Evolutionary conservation across 495 filamentous ascomycete species (phyloP).

Genomic region (Xylaria sp.): DNA sequence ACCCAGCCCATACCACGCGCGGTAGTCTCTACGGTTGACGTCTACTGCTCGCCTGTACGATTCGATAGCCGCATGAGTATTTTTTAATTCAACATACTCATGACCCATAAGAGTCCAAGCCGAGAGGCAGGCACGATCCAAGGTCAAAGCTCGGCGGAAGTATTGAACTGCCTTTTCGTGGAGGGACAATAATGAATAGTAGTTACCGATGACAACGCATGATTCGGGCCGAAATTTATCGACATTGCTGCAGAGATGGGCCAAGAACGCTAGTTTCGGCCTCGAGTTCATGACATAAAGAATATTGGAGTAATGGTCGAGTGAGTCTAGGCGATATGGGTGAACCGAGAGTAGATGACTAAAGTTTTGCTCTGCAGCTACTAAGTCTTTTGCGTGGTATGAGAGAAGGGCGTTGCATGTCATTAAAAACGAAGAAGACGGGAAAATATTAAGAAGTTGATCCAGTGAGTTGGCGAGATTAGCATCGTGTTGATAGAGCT

Average conservation of each 20-base stretch:
- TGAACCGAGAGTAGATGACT: slow-evolving; percentile 77
- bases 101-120: slow-evolving; percentile 99
- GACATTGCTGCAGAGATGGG: slow-evolving; percentile 84
- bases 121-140: slow-evolving; percentile 89
- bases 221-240: slow-evolving; percentile 98
- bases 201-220: slow-evolving; percentile 96
- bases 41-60: slow-evolving; percentile 96
- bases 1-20: slow-evolving; percentile 97
- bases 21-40: slow-evolving; percentile 94
- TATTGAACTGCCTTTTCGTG: slow-evolving; percentile 99
- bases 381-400: slow-evolving; percentile 94
- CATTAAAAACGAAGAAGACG: slow-evolving; percentile 83
- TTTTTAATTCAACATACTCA: slow-evolving; percentile 99
- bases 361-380: slow-evolving; percentile 85
- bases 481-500: slow-evolving; percentile 85
- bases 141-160: slow-evolving; percentile 93
- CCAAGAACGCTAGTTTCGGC: slow-evolving; percentile 89
- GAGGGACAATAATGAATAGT: slow-evolving; percentile 89
- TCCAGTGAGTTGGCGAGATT: slow-evolving; percentile 73
- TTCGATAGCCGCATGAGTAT: slow-evolving; percentile 98
- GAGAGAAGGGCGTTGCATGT: slow-evolving; percentile 86
- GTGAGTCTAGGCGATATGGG: slow-evolving; percentile 85
- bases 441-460: slow-evolving; percentile 83
- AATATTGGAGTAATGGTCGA: slow-evolving; percentile 97
- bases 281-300: slow-evolving; percentile 89